Evolutionary conservation across 306 rosid genomes (phyloP).

Genomic region (Cucurbita pepo): DNA sequence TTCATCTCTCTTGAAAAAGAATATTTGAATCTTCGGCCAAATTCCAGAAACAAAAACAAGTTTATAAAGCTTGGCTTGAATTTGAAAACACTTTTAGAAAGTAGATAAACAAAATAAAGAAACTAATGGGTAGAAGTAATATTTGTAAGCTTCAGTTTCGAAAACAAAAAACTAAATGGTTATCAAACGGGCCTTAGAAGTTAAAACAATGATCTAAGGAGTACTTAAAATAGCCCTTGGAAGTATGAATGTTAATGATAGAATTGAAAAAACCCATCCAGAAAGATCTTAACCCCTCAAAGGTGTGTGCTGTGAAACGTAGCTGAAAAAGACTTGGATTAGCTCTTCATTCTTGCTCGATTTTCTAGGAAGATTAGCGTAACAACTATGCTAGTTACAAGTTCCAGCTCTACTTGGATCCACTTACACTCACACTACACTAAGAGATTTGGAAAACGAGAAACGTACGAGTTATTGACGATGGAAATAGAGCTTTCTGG

Average conservation of each 20-base stretch:
- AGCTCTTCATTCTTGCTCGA: background rate
- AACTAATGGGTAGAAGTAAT: too few relatives aligned
- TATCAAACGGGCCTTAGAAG: background rate
- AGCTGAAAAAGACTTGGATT: background rate
- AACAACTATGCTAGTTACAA: background rate
- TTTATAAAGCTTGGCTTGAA: background rate
- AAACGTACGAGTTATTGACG: background rate
- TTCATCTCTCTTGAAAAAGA: background rate
- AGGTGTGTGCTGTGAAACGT: background rate
- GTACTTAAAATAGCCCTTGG: background rate
- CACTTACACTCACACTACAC: background rate
- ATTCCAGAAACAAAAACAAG: background rate
- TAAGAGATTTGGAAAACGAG: background rate
- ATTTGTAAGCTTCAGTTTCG: background rate
- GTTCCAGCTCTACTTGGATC: background rate
- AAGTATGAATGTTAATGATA: background rate
- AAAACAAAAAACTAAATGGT: too few relatives aligned
- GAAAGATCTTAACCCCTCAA: background rate
- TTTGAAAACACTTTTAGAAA: background rate
- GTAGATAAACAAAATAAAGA: too few relatives aligned
- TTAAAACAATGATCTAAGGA: background rate
- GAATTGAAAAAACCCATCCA: background rate
- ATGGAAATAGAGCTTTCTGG: background rate
- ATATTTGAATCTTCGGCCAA: background rate
- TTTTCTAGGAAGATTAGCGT: background rate